Conservation (phyloP, 352 stramenopile species). For the Phytophthora sansomeana region DNA sequence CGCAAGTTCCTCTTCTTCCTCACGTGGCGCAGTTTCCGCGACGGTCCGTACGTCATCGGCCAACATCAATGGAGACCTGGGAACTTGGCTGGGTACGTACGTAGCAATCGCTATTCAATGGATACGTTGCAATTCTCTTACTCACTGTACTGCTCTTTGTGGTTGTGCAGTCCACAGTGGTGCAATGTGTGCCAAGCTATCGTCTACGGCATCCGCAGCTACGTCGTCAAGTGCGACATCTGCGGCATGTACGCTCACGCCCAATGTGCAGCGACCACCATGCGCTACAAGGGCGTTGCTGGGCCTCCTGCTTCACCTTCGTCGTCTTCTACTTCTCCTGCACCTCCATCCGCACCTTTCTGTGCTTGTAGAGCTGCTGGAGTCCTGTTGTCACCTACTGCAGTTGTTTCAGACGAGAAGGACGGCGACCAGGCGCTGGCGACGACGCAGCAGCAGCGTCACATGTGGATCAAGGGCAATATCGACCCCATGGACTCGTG, state of each 20-base stretch:
- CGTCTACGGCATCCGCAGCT: conserved; percentile 87
- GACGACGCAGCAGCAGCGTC: conserved; percentile 39
- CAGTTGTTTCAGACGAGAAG: conserved; percentile 29
- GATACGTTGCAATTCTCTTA: background rate
- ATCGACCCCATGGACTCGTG: conserved; percentile 87
- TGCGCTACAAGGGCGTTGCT: conserved; percentile 48
- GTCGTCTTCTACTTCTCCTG: conserved; percentile 1
- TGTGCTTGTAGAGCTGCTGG: conserved; percentile 38
- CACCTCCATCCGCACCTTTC: background rate
- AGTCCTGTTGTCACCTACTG: conserved; percentile 15
- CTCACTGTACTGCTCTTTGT: background rate
- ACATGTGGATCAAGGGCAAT: conserved; percentile 87
- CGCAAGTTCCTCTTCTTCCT: conserved; percentile 84
- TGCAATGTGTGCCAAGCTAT: conserved; percentile 85
- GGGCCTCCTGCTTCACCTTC: background rate
- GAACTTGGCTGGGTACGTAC: conserved; percentile 69
- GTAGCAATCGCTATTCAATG: too few species aligned
- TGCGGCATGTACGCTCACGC: conserved; percentile 86
- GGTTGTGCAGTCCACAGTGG: conserved; percentile 63
- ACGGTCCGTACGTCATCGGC: conserved; percentile 74
- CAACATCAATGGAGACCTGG: conserved; percentile 81
- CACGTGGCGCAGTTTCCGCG: conserved; percentile 83
- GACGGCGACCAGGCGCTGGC: conserved; percentile 7
- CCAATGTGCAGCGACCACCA: conserved; percentile 68
- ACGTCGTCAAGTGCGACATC: conserved; percentile 87